Base-by-base conservation (phyloP, 192 early-diverging fungal species). In the Coemansia sp. region DNA sequence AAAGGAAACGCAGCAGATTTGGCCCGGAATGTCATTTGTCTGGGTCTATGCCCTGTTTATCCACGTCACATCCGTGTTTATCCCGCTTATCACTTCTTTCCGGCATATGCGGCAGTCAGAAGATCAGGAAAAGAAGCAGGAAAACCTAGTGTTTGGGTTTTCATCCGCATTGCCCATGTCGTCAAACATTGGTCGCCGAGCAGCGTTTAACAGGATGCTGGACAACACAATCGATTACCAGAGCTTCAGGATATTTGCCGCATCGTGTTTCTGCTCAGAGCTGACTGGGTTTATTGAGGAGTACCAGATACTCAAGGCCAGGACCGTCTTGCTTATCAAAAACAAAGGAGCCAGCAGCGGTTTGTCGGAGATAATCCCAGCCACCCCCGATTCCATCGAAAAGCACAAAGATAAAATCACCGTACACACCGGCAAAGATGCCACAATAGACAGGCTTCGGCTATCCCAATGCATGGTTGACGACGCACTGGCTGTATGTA, bases 251-350 rank as follows among this genome's bases (percentile, higher is more conserved):
- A 15, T 34, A 32, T 75, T 76, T 58, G 71, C 79, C 18, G 70
- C 70, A 5, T 72, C 79, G 9, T 81, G 79, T 60, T 76, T 81
- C 28, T 75, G 79, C 60, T 73, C 79, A 3, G 79, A 81, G 51
- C 67, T 81, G 5, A 75, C 71, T 0, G 60, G 71, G 4, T 81
- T 81, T 54, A 39, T 76, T 48, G 73, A 81, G 41, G 70, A 75
- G 39, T 81, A 81, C 53, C 79, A 81, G 64, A 32, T 34, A 18
- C 71, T 81, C n/a, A 75, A 76, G 51, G 36, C 65, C 0, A 58
- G 59, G 4, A 71, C 74, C 4, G 35, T 64, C 11, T 32, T 57
- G n/a, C 43, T 68, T 20, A 11, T 48, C 17, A 35, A 20, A 22
- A 57, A 48, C 15, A 36, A 59, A 5, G 22, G 14, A 14, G 41